Conservation (phyloP, 306 rosid genomes). For the Biancaea sappan region DNA sequence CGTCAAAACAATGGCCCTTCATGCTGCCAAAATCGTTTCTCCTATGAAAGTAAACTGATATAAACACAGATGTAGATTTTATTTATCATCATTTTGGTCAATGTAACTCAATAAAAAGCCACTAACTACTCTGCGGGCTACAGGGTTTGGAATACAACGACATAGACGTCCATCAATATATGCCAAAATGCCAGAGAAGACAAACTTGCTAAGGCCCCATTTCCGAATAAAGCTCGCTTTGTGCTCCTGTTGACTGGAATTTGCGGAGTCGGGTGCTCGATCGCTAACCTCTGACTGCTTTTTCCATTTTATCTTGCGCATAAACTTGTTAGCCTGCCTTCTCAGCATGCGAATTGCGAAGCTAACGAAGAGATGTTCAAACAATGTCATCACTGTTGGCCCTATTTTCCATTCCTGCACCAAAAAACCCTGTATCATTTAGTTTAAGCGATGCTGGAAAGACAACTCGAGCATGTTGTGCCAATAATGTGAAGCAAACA, state of each 20-base stretch:
- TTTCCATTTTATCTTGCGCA: conserved; percentile 49
- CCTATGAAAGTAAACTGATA: neutral
- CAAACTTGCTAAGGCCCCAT: conserved; percentile 78
- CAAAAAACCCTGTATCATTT: conserved; percentile 23
- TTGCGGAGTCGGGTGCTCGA: conserved; percentile 36
- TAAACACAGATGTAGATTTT: neutral
- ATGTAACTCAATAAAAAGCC: conserved; percentile 83
- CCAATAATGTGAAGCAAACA: conserved; percentile 3
- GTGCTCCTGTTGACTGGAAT: conserved; percentile 30
- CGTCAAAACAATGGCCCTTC: neutral
- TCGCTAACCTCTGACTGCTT: conserved; percentile 39
- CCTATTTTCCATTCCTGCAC: conserved; percentile 86
- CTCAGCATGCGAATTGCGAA: conserved; percentile 83
- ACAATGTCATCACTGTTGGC: conserved; percentile 75
- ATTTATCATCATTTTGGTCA: conserved; percentile 54
- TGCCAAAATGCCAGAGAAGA: conserved; percentile 79
- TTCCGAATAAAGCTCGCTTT: conserved; percentile 50
- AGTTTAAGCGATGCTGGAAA: conserved; percentile 11
- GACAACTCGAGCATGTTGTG: conserved; percentile 8
- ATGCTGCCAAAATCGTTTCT: neutral
- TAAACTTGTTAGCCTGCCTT: conserved; percentile 60
- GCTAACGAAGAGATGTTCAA: conserved; percentile 91
- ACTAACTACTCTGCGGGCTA: conserved; percentile 84
- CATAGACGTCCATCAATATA: conserved; percentile 89
- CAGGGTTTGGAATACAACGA: conserved; percentile 85